Evolutionary conservation across 73 alveolate species (phyloP).

Genomic region (Stentor coeruleus): DNA sequence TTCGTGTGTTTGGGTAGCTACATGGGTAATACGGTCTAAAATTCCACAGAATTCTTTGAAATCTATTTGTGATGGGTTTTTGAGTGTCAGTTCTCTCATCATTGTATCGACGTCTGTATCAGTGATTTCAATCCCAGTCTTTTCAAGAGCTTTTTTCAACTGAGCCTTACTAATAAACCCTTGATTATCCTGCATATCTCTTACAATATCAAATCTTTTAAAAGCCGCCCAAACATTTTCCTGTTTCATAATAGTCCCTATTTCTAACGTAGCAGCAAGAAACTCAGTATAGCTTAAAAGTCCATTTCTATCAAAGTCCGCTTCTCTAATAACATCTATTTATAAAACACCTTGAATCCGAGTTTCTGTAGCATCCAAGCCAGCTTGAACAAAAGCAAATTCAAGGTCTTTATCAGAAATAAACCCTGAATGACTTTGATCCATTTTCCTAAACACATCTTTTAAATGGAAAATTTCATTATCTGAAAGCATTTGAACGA

Average conservation of each 20-base stretch:
- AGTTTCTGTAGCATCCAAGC: not conserved
- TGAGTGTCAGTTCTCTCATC: conserved; percentile 19
- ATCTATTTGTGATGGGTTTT: no score
- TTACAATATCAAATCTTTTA: no score
- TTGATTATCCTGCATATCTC: no score
- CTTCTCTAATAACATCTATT: not conserved
- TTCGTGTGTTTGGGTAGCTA: no score
- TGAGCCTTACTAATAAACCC: not conserved
- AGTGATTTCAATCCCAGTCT: not conserved
- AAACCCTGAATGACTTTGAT: not conserved
- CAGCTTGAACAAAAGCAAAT: not conserved
- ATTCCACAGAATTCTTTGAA: no score
- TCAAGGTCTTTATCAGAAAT: not conserved
- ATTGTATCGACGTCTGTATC: conserved; percentile 18
- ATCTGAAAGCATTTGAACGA: not conserved
- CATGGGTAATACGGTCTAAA: no score
- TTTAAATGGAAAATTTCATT: not conserved
- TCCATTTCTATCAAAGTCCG: not conserved
- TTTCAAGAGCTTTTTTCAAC: not conserved
- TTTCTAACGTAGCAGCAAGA: no score
- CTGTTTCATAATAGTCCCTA: no score
- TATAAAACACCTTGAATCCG: not conserved
- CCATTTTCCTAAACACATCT: not conserved
- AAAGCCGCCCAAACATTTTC: no score
- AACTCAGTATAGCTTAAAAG: no score